Conservation (phyloP, 2,329 filamentous ascomycete species). For the Alternaria triticina region DNA sequence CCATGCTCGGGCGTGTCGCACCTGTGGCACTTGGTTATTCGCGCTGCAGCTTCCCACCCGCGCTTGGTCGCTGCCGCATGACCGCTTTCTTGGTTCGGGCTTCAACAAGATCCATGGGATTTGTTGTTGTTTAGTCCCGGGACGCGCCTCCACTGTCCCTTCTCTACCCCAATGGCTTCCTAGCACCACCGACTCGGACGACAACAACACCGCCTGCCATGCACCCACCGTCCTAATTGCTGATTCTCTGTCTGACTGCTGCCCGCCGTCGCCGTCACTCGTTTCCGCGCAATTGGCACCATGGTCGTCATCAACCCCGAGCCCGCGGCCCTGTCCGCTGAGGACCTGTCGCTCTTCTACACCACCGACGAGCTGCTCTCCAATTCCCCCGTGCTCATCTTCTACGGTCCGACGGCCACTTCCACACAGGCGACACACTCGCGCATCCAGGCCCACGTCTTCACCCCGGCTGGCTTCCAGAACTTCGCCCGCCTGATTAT, state of each 20-base stretch:
- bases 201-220: constrained; percentile 20
- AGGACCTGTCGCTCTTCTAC: constrained; percentile 86
- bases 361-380: constrained; percentile 83
- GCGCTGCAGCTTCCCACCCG: constrained; percentile 31
- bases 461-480: constrained; percentile 85
- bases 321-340: constrained; percentile 76
- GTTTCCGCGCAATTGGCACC: constrained; percentile 46
- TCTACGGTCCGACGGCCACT: constrained; percentile 90
- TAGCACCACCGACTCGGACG: constrained; percentile 5
- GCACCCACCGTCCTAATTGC: constrained; percentile 21
- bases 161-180: constrained; percentile 10
- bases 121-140: constrained; percentile 14
- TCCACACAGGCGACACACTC: constrained; percentile 89
- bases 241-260: constrained; percentile 9
- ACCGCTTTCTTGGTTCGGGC: constrained; percentile 28
- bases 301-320: constrained; percentile 87
- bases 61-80: constrained; percentile 32
- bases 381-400: constrained; percentile 82
- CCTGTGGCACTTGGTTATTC: constrained; percentile 31
- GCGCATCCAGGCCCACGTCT: constrained; percentile 91
- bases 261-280: constrained; percentile 33
- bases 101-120: constrained; percentile 8
- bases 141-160: constrained; percentile 13
- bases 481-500: constrained; percentile 91
- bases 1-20: constrained; percentile 27